Percentiles rank a stretch among this genome's conserved stretches.
These are phyloP conservation scores for Leucocoprinus leucothites DNA, from an alignment of 768 basidiomycete genomes.

Conservation along the genomic window DNA sequence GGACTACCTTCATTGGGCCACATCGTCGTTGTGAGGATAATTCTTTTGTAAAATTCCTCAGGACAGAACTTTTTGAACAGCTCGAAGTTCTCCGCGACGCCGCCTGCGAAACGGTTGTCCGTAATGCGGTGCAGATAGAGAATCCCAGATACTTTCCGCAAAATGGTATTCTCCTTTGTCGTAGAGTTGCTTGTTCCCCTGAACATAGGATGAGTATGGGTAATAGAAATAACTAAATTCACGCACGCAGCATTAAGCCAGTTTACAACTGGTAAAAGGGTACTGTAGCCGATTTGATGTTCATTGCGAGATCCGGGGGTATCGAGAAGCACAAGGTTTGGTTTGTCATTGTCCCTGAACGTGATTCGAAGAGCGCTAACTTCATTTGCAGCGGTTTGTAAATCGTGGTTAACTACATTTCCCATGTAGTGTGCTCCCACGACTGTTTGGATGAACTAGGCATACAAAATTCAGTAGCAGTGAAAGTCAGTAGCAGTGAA, in stretches of 20 bases:
- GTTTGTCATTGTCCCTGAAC: neutral
- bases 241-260: conserved; percentile 25
- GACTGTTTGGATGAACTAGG: neutral
- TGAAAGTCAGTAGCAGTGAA: too few species aligned
- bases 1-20: conserved; percentile 25
- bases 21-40: conserved; percentile 53
- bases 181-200: neutral
- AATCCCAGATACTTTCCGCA: conserved; percentile 6
- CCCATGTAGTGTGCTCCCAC: neutral
- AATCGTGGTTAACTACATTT: neutral
- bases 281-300: conserved; percentile 13
- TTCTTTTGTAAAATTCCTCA: conserved; percentile 42
- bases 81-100: conserved; percentile 46
- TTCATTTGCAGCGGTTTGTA: neutral
- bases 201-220: too few species aligned
- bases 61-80: conserved; percentile 54
- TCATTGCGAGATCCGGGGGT: conserved; percentile 22
- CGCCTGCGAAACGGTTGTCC: conserved; percentile 47
- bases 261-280: conserved; percentile 18
- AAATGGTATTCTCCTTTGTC: conserved; percentile 1
- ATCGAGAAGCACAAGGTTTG: conserved; percentile 4
- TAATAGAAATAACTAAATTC: neutral
- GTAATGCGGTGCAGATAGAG: conserved; percentile 48
- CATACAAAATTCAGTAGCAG: neutral
- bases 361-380: neutral